These are phyloP conservation scores for Linum tenue DNA, from an alignment of 345 rosid species.

Conservation along the genomic window DNA sequence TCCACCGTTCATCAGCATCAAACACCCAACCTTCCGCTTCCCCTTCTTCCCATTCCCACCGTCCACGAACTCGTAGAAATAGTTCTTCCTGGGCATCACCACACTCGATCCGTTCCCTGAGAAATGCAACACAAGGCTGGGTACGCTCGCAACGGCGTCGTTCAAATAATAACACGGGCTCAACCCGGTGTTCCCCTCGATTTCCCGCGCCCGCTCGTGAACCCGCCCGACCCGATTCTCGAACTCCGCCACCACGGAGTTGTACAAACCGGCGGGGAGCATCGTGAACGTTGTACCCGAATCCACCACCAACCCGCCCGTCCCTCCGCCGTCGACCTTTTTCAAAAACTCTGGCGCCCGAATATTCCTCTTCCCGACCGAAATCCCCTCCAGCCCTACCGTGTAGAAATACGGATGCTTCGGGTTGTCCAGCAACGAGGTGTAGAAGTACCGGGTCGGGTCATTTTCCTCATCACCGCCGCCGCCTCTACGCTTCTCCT, in stretches of 20 bases:
- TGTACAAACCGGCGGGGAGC: constrained; percentile 64
- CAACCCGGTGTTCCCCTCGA: constrained; percentile 64
- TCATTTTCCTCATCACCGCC: neutral
- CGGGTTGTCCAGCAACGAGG: constrained; percentile 59
- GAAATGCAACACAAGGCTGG: constrained; percentile 49
- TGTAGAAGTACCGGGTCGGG: constrained; percentile 41
- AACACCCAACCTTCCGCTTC: constrained; percentile 47
- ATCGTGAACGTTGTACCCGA: constrained; percentile 94
- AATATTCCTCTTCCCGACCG: constrained; percentile 58
- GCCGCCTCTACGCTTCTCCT: constrained; percentile 23
- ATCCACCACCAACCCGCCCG: constrained; percentile 86
- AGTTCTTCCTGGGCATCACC: constrained; percentile 68
- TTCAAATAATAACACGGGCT: constrained; percentile 59
- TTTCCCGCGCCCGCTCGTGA: constrained; percentile 43
- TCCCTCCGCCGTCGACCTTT: constrained; percentile 43
- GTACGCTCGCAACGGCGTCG: constrained; percentile 36
- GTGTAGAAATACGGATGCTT: constrained; percentile 83
- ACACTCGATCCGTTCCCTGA: constrained; percentile 65
- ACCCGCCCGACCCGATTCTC: constrained; percentile 44
- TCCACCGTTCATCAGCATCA: constrained; percentile 93
- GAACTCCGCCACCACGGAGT: constrained; percentile 55
- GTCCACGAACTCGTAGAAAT: constrained; percentile 66
- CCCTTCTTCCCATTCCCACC: constrained; percentile 45
- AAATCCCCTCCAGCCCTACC: constrained; percentile 72
- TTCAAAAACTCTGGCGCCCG: constrained; percentile 52